Evolutionary conservation across 306 rosid species (phyloP).

Genomic region (Cicer cuneatum): DNA sequence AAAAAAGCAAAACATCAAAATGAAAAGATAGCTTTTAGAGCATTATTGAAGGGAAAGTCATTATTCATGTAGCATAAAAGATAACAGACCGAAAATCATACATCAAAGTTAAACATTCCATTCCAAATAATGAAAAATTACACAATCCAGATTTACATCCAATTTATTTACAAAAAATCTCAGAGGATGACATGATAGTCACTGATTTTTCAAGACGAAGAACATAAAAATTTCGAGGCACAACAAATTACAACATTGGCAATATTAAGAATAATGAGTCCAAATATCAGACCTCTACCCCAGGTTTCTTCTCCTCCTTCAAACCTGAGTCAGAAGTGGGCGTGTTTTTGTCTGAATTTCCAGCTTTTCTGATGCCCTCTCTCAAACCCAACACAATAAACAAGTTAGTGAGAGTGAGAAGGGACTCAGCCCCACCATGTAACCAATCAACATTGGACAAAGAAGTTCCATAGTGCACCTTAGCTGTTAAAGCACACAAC

Average conservation of each 20-base stretch:
- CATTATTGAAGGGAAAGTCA: neutral
- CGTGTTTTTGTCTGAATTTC: slow-evolving; percentile 44
- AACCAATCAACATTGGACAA: slow-evolving; percentile 97
- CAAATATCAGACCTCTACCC: slow-evolving; percentile 28
- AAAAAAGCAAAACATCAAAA: neutral
- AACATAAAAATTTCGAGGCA: neutral
- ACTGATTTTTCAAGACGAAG: neutral
- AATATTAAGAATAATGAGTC: slow-evolving; percentile 13
- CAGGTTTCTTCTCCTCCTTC: slow-evolving; percentile 46
- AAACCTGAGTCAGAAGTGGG: slow-evolving; percentile 44
- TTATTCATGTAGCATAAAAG: slow-evolving; percentile 13
- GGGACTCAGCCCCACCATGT: slow-evolving; percentile 91
- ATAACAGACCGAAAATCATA: neutral
- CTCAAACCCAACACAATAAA: slow-evolving; percentile 88
- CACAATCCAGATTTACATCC: slow-evolving; percentile 26
- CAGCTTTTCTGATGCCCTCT: slow-evolving; percentile 64
- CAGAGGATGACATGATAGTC: slow-evolving; percentile 5
- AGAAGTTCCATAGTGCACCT: slow-evolving; percentile 88
- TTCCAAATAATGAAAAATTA: slow-evolving; percentile 20
- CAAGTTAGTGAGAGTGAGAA: slow-evolving; percentile 84
- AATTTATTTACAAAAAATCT: slow-evolving; percentile 19
- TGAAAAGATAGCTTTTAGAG: neutral
- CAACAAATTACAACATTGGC: neutral
- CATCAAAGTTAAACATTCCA: slow-evolving; percentile 10
- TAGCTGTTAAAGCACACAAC: slow-evolving; percentile 57